Base-by-base conservation (phyloP, 2,329 filamentous ascomycete genomes). In the Emericellopsis cladophorae region DNA sequence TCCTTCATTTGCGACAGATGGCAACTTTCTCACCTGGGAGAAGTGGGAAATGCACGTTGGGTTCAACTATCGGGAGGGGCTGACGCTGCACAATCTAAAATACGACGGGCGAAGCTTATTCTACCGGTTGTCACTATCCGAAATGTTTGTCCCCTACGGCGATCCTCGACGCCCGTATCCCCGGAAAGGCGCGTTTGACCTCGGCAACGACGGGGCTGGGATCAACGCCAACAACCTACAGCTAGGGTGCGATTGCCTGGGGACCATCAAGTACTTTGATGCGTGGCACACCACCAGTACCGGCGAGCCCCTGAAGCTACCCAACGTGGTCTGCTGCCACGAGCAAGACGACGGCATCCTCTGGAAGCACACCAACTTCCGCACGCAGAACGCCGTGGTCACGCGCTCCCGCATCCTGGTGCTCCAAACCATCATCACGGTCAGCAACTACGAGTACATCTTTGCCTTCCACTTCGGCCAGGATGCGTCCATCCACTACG, bases 111-210 rank as follows among this genome's bases (percentile, higher is more conserved):
- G 76, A 33, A 74, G 68, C 41, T 60, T 83, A 16, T 70, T 84
- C 52, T 78, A 84, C 55, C 68, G 80, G 1, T 54, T 84, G 14
- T 73, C 72, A 24, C 63, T 84, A 26, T 70, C 70, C 39, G 81
- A 84, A 53, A 84, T 84, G 80, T 70, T 72, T 16, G 76, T 81
- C 0, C 76, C 76, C 1, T 84, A 83, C 46, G 76, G 66, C 2
- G 78, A 82, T 47, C 74, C 73, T 7, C 68, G 79, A 3, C 59
- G 65, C 6, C 78, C 78, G 0, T 81, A 74, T 52, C 73, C 75
- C 15, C 67, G 77, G 31, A 84, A 84, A 51, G 72, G 73, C 12
- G 79, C 79, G 0, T 83, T 84, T 47, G 79, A 84, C 47, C 71
- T 83, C 38, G 79, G 79, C 5, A 76, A 82, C 44, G 76, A 73